These are phyloP conservation scores for Gaeumannomyces sp. DNA, from an alignment of 2,329 filamentous ascomycete species.

Conservation along the genomic window DNA sequence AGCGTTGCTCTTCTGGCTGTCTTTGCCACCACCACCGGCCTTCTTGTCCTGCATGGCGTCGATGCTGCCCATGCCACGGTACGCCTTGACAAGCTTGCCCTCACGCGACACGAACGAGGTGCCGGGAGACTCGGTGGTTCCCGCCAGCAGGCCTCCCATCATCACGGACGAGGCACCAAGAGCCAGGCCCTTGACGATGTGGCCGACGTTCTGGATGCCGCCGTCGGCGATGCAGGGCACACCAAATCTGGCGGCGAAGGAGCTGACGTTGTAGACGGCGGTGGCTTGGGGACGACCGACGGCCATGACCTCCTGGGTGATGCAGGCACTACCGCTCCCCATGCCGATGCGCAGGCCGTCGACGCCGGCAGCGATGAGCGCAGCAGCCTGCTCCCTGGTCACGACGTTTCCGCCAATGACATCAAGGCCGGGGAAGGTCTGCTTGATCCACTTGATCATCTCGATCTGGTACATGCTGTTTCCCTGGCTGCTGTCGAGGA, in stretches of 20 bases:
- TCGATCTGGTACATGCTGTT: slow-evolving; percentile 99
- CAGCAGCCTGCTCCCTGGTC: slow-evolving; percentile 90
- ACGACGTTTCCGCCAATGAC: slow-evolving; percentile 99
- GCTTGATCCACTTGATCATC: slow-evolving; percentile 96
- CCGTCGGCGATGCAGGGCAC: slow-evolving; percentile 98
- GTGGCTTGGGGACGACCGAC: slow-evolving; percentile 94
- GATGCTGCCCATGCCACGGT: slow-evolving; percentile 98
- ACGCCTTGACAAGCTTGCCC: slow-evolving; percentile 97
- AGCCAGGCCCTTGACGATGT: slow-evolving; percentile 97
- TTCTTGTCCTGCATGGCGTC: slow-evolving; percentile 99
- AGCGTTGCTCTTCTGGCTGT: slow-evolving; percentile 77
- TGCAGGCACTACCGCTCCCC: slow-evolving; percentile 96
- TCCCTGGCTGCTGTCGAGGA: slow-evolving; percentile 94
- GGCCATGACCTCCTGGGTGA: slow-evolving; percentile 99
- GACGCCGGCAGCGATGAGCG: slow-evolving; percentile 85
- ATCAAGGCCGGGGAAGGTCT: slow-evolving; percentile 76
- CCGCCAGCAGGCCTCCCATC: slow-evolving; percentile 97
- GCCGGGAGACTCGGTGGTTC: slow-evolving; percentile 94
- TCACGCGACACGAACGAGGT: slow-evolving; percentile 95
- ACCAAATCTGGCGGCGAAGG: slow-evolving; percentile 86
- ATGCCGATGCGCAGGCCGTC: slow-evolving; percentile 98
- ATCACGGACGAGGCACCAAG: slow-evolving; percentile 94
- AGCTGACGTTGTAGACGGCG: slow-evolving; percentile 81
- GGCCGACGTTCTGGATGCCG: slow-evolving; percentile 95
- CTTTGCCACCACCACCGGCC: slow-evolving; percentile 66